Conservation (phyloP, 2,329 filamentous ascomycete genomes). For the Dactylonectria macrodidyma region DNA sequence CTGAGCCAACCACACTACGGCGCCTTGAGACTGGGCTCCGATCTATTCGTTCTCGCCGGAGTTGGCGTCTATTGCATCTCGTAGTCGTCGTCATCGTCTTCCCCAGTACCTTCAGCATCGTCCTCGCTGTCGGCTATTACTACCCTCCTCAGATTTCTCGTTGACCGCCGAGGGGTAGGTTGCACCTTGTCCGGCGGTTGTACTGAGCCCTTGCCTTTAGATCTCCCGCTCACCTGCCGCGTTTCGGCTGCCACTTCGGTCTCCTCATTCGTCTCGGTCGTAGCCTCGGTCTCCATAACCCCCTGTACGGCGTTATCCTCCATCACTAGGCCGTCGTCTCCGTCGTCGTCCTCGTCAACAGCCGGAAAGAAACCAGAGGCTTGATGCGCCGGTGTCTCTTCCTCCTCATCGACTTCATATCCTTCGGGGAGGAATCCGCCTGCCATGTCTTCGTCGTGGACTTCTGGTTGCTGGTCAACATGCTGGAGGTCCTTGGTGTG, state of each 20-base stretch:
- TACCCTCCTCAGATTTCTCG: conserved; percentile 33
- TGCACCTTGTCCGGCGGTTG: neutral
- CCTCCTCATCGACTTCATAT: conserved; percentile 64
- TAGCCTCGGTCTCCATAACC: conserved; percentile 1
- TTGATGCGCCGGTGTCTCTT: conserved; percentile 47
- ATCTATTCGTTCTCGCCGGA: conserved; percentile 27
- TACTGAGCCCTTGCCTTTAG: neutral
- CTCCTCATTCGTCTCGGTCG: conserved; percentile 6
- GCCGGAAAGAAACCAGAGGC: conserved; percentile 66
- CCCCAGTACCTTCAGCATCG: conserved; percentile 16
- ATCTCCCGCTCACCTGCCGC: neutral
- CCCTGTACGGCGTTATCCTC: conserved; percentile 44
- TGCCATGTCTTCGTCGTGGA: conserved; percentile 66
- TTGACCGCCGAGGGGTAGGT: conserved; percentile 38
- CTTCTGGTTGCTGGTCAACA: conserved; percentile 38
- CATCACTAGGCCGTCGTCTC: conserved; percentile 53
- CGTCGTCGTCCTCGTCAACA: conserved; percentile 60
- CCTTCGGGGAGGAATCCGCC: conserved; percentile 75
- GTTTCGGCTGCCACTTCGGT: neutral
- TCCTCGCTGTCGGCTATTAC: conserved; percentile 34
- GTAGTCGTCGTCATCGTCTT: neutral
- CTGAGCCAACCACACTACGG: neutral
- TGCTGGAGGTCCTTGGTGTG: conserved; percentile 55
- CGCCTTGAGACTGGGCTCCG: neutral
- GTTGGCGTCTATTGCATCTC: conserved; percentile 30